phyloP scores from a whole-genome alignment of 306 rosid species.

The Heteromeles arbutifolia region DNA sequence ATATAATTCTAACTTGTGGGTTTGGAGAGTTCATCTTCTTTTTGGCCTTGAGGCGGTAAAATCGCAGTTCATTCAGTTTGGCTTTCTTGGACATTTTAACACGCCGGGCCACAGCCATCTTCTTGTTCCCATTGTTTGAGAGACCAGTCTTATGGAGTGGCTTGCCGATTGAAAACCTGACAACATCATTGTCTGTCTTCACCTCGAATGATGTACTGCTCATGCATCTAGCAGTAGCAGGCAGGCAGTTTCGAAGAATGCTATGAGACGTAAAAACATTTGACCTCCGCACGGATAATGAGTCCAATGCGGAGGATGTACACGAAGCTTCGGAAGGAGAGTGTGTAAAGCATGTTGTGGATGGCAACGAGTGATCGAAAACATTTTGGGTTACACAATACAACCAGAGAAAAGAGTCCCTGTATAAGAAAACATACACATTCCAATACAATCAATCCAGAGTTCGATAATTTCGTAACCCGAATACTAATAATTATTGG shows the following conservation, averaged over 20 bases:
- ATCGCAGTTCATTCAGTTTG: constrained; percentile 70
- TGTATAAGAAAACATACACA: constrained; percentile 31
- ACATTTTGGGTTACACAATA: constrained; percentile 29
- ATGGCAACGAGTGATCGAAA: constrained; percentile 21
- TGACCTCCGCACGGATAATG: constrained; percentile 17
- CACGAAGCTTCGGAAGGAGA: constrained; percentile 16
- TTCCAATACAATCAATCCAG: not conserved
- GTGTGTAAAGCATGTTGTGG: constrained; percentile 13
- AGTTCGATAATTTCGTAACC: too few species aligned
- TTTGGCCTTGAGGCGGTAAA: constrained; percentile 77
- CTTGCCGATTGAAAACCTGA: constrained; percentile 52
- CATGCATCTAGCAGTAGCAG: constrained; percentile 41
- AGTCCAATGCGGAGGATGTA: constrained; percentile 6
- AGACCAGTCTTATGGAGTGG: constrained; percentile 11
- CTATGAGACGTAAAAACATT: constrained; percentile 11
- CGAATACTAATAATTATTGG: not conserved
- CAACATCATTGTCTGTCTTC: constrained; percentile 38
- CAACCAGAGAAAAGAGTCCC: constrained; percentile 33
- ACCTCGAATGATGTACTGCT: constrained; percentile 51
- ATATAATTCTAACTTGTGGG: constrained; percentile 83
- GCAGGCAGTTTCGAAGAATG: constrained; percentile 24
- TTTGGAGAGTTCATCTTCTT: constrained; percentile 83
- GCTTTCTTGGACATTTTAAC: constrained; percentile 60
- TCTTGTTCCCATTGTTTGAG: constrained; percentile 14
- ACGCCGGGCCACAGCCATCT: constrained; percentile 6